A percentile compares a stretch with the other conserved stretches of the same genome.
phyloP scores from a whole-genome alignment of 2,329 filamentous ascomycete genomes.

The Pseudogymnoascus verrucosus region DNA sequence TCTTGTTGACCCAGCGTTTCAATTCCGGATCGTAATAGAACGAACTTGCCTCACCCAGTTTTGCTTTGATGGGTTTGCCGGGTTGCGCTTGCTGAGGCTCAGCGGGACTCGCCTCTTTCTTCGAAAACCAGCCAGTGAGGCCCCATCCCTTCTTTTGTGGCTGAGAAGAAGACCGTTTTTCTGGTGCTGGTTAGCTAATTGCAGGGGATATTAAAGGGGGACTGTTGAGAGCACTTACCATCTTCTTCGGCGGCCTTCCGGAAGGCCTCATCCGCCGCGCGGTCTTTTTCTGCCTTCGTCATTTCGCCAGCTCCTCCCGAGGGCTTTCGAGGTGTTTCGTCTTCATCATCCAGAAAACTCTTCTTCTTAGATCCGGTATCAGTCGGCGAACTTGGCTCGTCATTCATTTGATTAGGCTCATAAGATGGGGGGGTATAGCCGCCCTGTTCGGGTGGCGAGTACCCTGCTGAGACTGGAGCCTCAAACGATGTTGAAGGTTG shows the following conservation, averaged over 20 bases:
- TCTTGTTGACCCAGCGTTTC: conserved; percentile 98
- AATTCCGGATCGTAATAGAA: conserved; percentile 95
- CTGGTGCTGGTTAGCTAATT: conserved; percentile 11
- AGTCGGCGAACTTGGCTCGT: conserved; percentile 32
- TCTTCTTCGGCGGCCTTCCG: conserved; percentile 72
- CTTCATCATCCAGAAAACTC: conserved; percentile 74
- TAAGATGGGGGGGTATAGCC: conserved; percentile 56
- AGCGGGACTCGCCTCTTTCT: conserved; percentile 48
- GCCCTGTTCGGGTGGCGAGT: conserved; percentile 27
- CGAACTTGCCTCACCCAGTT: conserved; percentile 85
- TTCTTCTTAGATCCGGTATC: conserved; percentile 62
- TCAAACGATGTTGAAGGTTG: conserved; percentile 34
- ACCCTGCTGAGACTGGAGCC: conserved; percentile 17
- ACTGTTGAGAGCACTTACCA: conserved; percentile 38
- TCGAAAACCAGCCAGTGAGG: conserved; percentile 75
- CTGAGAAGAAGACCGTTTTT: conserved; percentile 45
- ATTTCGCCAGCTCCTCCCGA: conserved; percentile 48
- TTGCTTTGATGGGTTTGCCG: conserved; percentile 75
- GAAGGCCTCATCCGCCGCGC: conserved; percentile 78
- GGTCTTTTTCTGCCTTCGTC: conserved; percentile 60
- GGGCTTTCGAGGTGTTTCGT: conserved; percentile 43
- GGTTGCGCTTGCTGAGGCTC: conserved; percentile 30
- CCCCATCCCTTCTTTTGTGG: conserved; percentile 65
- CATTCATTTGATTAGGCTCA: conserved; percentile 45
- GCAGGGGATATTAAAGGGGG: conserved; percentile 15